phyloP scores from a whole-genome alignment of 2,329 filamentous ascomycete genomes.

The Talaromyces sp. region DNA sequence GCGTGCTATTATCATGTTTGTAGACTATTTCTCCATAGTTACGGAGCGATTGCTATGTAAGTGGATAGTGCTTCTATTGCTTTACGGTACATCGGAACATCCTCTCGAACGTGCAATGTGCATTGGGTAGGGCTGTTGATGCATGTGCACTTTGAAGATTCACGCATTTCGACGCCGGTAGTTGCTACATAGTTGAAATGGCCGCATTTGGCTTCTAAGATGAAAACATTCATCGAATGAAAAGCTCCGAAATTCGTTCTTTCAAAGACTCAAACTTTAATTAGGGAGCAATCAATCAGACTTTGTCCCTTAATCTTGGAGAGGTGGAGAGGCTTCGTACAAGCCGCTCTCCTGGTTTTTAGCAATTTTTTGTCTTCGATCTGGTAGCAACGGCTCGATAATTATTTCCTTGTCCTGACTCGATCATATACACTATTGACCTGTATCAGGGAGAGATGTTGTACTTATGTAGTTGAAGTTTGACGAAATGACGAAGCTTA shows the following conservation, averaged over 20 bases:
- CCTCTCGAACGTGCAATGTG: not conserved
- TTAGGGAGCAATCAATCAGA: not conserved
- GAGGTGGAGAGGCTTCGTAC: not conserved
- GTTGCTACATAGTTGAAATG: not conserved
- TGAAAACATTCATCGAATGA: not conserved
- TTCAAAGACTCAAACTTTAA: not conserved
- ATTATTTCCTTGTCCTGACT: not conserved
- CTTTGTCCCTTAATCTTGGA: not conserved
- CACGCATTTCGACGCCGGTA: not conserved
- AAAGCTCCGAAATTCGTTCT: not conserved
- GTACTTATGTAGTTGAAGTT: not conserved
- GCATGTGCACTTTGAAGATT: not conserved
- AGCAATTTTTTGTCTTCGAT: not conserved
- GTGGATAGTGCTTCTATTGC: not conserved
- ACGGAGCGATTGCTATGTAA: not conserved
- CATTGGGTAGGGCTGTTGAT: not conserved
- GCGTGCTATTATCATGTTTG: not conserved
- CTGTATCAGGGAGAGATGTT: not conserved
- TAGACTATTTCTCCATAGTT: not conserved
- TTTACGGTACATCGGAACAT: too few relatives aligned
- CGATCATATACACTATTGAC: not conserved
- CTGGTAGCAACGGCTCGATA: not conserved
- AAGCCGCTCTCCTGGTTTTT: not conserved
- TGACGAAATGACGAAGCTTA: not conserved
- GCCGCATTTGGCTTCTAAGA: not conserved